Conservation (phyloP, 257 asterid species). For the Ocimum tenuiflorum region DNA sequence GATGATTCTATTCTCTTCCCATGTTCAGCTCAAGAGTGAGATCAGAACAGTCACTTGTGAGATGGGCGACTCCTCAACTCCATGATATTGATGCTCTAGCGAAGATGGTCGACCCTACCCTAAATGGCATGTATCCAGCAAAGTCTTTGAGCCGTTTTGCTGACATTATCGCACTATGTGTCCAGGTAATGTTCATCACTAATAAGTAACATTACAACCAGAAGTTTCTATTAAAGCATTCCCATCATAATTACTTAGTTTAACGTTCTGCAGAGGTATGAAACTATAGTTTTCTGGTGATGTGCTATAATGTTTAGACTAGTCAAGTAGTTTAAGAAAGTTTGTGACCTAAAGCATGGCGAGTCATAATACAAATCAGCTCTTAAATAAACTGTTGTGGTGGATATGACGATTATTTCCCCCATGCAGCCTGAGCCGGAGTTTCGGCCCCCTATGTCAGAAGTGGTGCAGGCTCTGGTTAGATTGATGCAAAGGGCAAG, state of each 20-base stretch:
- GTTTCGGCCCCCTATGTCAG: slow-evolving; percentile 97
- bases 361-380: too few relatives aligned
- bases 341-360: too few relatives aligned
- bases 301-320: too few relatives aligned
- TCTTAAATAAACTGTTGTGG: too few relatives aligned
- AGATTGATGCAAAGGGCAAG: slow-evolving; percentile 88
- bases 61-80: slow-evolving; percentile 99
- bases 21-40: slow-evolving; percentile 67
- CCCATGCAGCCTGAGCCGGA: slow-evolving; percentile 89
- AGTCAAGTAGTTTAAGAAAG: too few relatives aligned
- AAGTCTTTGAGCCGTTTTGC: slow-evolving; percentile 97
- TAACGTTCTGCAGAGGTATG: too few relatives aligned
- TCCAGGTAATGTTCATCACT: slow-evolving; percentile 83
- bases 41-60: slow-evolving; percentile 89
- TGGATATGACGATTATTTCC: not conserved
- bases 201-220: not conserved
- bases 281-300: not conserved
- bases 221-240: not conserved
- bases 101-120: slow-evolving; percentile 86
- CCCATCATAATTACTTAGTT: not conserved
- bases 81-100: slow-evolving; percentile 96
- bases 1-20: not conserved
- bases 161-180: slow-evolving; percentile 85
- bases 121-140: slow-evolving; percentile 96
- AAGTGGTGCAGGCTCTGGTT: slow-evolving; percentile 91